Evolutionary conservation across 2,329 filamentous ascomycete species (phyloP), one percentile per base, ranked within the genome.

Genomic region (Paracamarosporium sp.): DNA sequence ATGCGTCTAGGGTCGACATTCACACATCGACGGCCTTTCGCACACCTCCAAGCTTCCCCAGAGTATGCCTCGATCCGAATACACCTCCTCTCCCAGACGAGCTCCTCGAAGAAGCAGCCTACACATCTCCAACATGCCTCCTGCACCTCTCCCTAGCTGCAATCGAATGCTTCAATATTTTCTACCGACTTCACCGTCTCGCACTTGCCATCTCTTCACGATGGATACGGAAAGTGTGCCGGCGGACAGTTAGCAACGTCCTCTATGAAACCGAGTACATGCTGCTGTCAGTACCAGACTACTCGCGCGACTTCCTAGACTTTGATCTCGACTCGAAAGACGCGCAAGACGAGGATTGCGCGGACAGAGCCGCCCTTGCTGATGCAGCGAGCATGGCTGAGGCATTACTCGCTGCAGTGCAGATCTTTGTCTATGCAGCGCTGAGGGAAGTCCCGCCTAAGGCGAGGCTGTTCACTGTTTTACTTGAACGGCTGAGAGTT

Each of bases 121-220:
- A 33, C 41, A 64, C 60, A 1, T 70, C 68, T 3, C 67, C 64
- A 15, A 68, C 67, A 0, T 67, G 63, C 5, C 55, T 63, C 5
- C 61, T 71, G 13, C 65, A 63, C n/a, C 59, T 72, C 17, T 63
- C 67, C 1, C 28, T 61, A 8, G 52, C 60, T 7, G 38, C 58
- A 9, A 52, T 69, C 11, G 63, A 69, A 20, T 69, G 65, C 55
- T 70, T 70, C 59, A 68, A 69, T 20, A 65, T 70, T 7, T 70
- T 72, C 57, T 64, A 69, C 56, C 62, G 57, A 7, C 50, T 72
- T 1, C 68, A 70, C 40, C 65, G 65, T 12, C 60, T 72, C 33
- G 63, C 60, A 3, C 56, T 69, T 3, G 68, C 65, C 9, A 35
- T 56, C n/a, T 66, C 67, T 0, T 52, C 61, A 9, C 59, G 46